Evolutionary conservation across 2,329 filamentous ascomycete genomes (phyloP).

Genomic region (Sporothrix pallida): DNA sequence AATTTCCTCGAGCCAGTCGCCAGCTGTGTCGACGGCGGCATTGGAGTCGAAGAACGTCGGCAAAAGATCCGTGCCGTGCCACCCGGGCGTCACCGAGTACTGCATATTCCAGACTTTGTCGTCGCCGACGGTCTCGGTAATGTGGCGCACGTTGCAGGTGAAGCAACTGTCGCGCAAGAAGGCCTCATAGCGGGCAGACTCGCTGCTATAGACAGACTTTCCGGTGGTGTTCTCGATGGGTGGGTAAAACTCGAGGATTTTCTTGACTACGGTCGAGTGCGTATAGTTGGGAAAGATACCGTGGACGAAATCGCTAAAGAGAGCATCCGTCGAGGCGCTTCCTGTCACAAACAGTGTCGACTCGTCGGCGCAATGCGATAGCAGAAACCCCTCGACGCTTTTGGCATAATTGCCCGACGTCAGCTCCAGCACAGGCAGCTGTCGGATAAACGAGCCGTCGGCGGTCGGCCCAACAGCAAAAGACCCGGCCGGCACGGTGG

Average conservation of each 20-base stretch:
- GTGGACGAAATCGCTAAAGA: slow-evolving; percentile 45
- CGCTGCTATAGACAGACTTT: slow-evolving; percentile 37
- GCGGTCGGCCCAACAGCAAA: slow-evolving; percentile 45
- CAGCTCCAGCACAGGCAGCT: slow-evolving; percentile 44
- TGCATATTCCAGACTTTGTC: slow-evolving; percentile 49
- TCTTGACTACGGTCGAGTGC: slow-evolving; percentile 40
- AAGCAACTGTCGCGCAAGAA: slow-evolving; percentile 47
- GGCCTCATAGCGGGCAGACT: slow-evolving; percentile 43
- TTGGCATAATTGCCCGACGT: slow-evolving; percentile 42
- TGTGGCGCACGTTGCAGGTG: slow-evolving; percentile 47
- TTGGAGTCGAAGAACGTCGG: slow-evolving; percentile 49
- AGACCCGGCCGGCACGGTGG: slow-evolving; percentile 41
- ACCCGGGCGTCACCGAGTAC: slow-evolving; percentile 49
- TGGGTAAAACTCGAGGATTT: slow-evolving; percentile 44
- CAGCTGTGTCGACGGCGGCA: slow-evolving; percentile 39
- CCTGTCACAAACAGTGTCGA: slow-evolving; percentile 43
- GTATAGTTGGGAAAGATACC: slow-evolving; percentile 46
- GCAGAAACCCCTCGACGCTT: slow-evolving; percentile 42
- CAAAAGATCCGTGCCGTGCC: slow-evolving; percentile 50
- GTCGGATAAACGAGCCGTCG: slow-evolving; percentile 45
- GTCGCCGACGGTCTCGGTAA: slow-evolving; percentile 48
- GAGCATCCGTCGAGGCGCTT: slow-evolving; percentile 42
- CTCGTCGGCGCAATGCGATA: slow-evolving; percentile 45
- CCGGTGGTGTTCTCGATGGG: slow-evolving; percentile 31
- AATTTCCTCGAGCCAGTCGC: slow-evolving; percentile 41